Conservation (phyloP, 176 grass and related monocot species). For the Leersia perrieri region DNA sequence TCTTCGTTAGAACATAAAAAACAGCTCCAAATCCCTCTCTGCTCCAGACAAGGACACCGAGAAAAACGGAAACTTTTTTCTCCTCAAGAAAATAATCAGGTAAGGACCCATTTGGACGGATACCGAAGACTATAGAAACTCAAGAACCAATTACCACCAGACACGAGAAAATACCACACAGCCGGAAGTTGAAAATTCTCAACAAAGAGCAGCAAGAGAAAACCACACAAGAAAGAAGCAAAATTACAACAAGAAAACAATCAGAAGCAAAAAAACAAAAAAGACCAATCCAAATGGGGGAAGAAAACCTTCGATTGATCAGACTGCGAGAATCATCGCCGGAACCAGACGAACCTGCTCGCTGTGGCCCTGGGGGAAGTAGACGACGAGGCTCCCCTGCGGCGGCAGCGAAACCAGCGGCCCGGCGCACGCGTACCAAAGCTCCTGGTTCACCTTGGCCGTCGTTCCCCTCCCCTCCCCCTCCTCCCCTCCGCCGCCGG, state of each 20-base stretch:
- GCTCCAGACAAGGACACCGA: not conserved
- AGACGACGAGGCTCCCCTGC: slow-evolving; percentile 69
- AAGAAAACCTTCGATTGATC: no score
- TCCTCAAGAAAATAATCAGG: not conserved
- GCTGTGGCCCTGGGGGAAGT: slow-evolving; percentile 82
- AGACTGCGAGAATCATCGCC: no score
- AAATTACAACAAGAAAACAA: not conserved
- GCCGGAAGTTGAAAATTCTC: not conserved
- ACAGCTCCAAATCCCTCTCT: not conserved
- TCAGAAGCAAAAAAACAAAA: not conserved
- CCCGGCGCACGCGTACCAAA: slow-evolving; percentile 82
- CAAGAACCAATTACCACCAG: slow-evolving; percentile 12
- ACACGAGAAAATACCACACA: not conserved
- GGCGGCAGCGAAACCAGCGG: slow-evolving; percentile 64
- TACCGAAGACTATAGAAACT: not conserved
- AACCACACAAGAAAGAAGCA: not conserved
- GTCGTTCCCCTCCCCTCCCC: slow-evolving; percentile 16
- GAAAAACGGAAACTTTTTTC: not conserved
- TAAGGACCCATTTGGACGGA: not conserved
- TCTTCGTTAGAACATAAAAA: not conserved
- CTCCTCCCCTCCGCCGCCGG: slow-evolving; percentile 17
- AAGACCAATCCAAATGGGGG: not conserved
- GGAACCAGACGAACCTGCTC: slow-evolving; percentile 51
- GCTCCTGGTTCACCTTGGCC: slow-evolving; percentile 63
- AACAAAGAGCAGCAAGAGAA: slow-evolving; percentile 20